phyloP scores from a whole-genome alignment of 75 land plant genomes.

The Cunninghamia lanceolata region DNA sequence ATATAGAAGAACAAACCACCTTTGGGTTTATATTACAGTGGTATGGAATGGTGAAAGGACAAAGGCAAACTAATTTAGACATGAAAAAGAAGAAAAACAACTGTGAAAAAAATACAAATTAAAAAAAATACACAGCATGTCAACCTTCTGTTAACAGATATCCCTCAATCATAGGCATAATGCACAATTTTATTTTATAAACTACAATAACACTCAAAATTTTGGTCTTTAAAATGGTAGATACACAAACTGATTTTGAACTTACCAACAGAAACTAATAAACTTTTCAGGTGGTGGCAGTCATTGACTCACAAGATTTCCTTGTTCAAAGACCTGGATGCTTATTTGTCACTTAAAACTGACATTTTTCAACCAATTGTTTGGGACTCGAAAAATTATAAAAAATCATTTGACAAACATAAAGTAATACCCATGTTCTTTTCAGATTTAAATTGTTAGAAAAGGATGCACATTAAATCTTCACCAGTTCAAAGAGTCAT shows the following conservation, averaged over 20 bases:
- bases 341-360: constrained; percentile 1
- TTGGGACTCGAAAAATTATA: not conserved
- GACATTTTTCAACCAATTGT: not conserved
- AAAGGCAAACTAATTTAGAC: not conserved
- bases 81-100: not conserved
- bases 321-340: not conserved
- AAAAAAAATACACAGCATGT: not conserved
- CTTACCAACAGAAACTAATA: not conserved
- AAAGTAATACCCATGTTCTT: not conserved
- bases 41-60: not conserved
- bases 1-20: not conserved
- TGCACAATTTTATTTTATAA: not conserved
- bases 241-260: not conserved
- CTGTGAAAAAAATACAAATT: not conserved
- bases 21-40: not conserved
- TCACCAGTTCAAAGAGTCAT: not conserved
- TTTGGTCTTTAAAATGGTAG: not conserved
- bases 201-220: not conserved
- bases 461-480: not conserved
- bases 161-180: not conserved
- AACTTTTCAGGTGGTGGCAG: not conserved
- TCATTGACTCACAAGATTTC: not conserved
- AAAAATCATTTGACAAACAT: not conserved
- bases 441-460: not conserved
- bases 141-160: not conserved